Conservation (phyloP, 169 alveolate genomes). For the Babesia sp. region DNA sequence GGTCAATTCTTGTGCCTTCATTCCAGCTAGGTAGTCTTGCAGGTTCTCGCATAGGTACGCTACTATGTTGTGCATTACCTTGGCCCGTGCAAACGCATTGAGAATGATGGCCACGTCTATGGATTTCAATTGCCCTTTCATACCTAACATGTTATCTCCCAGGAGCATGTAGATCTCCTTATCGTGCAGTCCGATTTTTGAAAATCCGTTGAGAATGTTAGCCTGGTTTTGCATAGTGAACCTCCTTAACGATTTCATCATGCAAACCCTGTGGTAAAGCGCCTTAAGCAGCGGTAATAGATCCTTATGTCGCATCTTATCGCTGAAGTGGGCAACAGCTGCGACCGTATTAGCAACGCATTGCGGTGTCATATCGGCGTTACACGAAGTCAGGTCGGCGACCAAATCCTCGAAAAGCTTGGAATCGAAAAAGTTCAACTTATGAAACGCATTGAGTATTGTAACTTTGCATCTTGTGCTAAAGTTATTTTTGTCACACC, state of each 20-base stretch:
- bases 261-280: not conserved
- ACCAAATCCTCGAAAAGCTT: constrained; percentile 11
- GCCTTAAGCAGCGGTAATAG: constrained; percentile 29
- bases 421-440: constrained; percentile 10
- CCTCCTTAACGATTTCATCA: not conserved
- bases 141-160: not conserved
- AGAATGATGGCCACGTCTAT: constrained; percentile 42
- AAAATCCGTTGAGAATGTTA: constrained; percentile 57
- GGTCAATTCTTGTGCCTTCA: constrained; percentile 24
- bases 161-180: constrained; percentile 2
- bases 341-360: constrained; percentile 61
- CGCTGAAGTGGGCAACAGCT: constrained; percentile 50
- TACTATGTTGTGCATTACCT: not conserved
- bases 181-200: constrained; percentile 31
- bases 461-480: constrained; percentile 44
- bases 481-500: not conserved
- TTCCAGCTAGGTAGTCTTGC: not conserved
- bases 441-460: constrained; percentile 44
- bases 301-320: not conserved
- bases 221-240: constrained; percentile 61
- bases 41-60: constrained; percentile 1
- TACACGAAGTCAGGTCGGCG: constrained; percentile 4
- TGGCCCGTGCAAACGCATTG: constrained; percentile 36
- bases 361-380: constrained; percentile 61
- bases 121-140: constrained; percentile 1